Conservation (phyloP, 345 rosid genomes). For the Excoecaria agallocha region DNA sequence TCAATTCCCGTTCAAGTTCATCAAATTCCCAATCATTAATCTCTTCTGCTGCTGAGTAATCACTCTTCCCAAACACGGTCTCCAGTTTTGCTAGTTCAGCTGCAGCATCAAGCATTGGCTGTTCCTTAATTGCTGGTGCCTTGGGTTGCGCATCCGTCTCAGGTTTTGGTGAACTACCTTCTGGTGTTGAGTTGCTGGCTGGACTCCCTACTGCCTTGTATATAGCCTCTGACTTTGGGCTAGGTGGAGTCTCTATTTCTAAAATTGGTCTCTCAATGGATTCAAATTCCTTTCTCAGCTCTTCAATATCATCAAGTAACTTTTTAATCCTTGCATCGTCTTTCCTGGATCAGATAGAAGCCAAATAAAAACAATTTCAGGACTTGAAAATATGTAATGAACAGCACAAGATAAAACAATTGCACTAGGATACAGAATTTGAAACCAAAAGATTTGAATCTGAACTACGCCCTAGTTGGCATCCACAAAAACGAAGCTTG, state of each 20-base stretch:
- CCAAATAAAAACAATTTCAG: not conserved
- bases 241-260: constrained; percentile 70
- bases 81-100: constrained; percentile 90
- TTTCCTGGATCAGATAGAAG: constrained; percentile 49
- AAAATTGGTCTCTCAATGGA: constrained; percentile 77
- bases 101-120: constrained; percentile 51
- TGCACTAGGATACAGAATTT: not conserved
- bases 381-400: not conserved
- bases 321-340: constrained; percentile 56
- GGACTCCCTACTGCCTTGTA: constrained; percentile 26
- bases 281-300: constrained; percentile 70
- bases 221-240: constrained; percentile 37
- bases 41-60: constrained; percentile 73
- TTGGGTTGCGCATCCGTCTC: constrained; percentile 29
- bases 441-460: not conserved
- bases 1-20: constrained; percentile 86
- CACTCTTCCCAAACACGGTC: constrained; percentile 81
- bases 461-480: not conserved
- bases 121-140: constrained; percentile 33
- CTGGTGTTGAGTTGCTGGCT: constrained; percentile 17
- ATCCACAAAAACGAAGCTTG: not conserved
- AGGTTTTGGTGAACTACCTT: constrained; percentile 26
- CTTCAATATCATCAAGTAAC: constrained; percentile 73
- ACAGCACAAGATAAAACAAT: not conserved
- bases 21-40: constrained; percentile 96